Evolutionary conservation across 2,329 filamentous ascomycete species (phyloP).

Genomic region (Hypoxylon sp.): DNA sequence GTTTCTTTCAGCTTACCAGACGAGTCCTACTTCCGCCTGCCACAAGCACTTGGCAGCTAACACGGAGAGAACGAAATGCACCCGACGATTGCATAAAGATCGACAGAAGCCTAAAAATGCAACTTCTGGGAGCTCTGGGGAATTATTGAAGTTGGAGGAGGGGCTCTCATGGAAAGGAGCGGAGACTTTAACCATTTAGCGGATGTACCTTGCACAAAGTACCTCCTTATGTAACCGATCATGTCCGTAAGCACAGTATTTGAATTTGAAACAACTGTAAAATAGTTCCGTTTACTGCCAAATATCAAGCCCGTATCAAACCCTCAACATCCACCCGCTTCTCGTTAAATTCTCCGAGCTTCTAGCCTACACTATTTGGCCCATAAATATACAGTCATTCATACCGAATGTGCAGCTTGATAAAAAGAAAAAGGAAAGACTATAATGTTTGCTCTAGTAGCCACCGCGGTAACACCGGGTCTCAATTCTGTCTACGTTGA

Average conservation of each 20-base stretch:
- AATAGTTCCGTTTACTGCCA: neutral
- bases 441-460: slow-evolving; percentile 6
- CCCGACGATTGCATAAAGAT: slow-evolving; percentile 18
- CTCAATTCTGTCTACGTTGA: slow-evolving; percentile 12
- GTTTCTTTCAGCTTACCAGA: slow-evolving; percentile 13
- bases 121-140: neutral
- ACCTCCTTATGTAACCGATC: neutral
- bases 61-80: neutral
- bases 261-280: slow-evolving; percentile 1
- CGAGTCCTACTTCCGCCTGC: neutral
- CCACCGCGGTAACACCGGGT: slow-evolving; percentile 22
- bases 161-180: slow-evolving; percentile 1
- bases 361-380: neutral
- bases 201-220: neutral
- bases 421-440: neutral
- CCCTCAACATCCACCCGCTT: neutral
- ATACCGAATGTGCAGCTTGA: neutral
- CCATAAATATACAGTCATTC: neutral
- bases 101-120: slow-evolving; percentile 11
- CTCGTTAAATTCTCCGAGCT: slow-evolving; percentile 1
- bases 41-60: neutral
- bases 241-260: slow-evolving; percentile 6
- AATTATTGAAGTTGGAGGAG: slow-evolving; percentile 22
- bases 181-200: neutral
- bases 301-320: slow-evolving; percentile 8